Conservation (phyloP, 73 alveolate genomes). For the Paramecium pentaurelia region DNA sequence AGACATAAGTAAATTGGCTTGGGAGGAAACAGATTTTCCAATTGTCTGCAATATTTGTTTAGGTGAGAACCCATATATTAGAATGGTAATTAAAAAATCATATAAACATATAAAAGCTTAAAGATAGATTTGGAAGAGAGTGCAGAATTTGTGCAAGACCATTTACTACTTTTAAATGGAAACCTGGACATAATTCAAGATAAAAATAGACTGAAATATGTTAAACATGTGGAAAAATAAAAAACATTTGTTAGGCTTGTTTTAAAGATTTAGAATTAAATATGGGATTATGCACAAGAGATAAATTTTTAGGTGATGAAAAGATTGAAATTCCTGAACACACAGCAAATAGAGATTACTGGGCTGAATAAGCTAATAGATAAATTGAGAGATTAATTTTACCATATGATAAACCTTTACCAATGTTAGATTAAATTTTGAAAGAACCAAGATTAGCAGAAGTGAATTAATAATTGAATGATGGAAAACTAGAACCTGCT, state of each 20-base stretch:
- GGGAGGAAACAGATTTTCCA: conserved; percentile 98
- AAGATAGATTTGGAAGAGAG: conserved; percentile 82
- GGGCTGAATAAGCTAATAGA: conserved; percentile 75
- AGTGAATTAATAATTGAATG: conserved; percentile 45
- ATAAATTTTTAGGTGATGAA: conserved; percentile 81
- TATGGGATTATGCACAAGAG: conserved; percentile 95
- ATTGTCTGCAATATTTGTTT: conserved; percentile 92
- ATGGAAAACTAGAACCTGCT: conserved; percentile 42
- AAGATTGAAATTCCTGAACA: conserved; percentile 91
- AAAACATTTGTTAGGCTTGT: conserved; percentile 97
- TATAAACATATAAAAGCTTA: background rate
- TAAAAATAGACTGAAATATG: conserved; percentile 96
- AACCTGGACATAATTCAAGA: conserved; percentile 91
- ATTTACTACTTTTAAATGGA: conserved; percentile 96
- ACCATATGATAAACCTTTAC: conserved; percentile 42
- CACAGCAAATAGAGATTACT: conserved; percentile 90
- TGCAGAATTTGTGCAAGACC: conserved; percentile 96
- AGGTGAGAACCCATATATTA: conserved; percentile 94
- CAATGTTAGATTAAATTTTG: conserved; percentile 16
- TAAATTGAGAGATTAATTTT: conserved; percentile 10
- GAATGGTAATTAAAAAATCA: conserved; percentile 80
- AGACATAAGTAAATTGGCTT: conserved; percentile 79
- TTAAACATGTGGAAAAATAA: conserved; percentile 94
- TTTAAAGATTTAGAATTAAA: conserved; percentile 93
- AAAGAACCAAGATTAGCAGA: conserved; percentile 55